These are phyloP conservation scores for Coccinonectria pachysandricola DNA, from an alignment of 2,329 filamentous ascomycete species.

Conservation along the genomic window DNA sequence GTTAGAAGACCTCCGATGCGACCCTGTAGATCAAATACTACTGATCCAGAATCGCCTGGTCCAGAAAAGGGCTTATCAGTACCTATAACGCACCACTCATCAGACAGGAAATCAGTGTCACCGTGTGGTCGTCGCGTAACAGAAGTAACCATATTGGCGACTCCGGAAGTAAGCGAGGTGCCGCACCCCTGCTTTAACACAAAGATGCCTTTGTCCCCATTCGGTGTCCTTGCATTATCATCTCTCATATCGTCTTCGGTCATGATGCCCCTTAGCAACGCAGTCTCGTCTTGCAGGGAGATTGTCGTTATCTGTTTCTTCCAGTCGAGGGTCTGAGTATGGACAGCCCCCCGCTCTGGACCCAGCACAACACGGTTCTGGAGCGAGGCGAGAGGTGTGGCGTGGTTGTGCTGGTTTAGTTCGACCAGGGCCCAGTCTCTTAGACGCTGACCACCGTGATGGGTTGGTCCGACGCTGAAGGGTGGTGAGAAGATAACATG, in stretches of 20 bases:
- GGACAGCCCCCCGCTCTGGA: too few species aligned
- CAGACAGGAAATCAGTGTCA: background rate
- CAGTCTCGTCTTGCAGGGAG: too few species aligned
- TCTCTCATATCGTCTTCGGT: slow-evolving; percentile 1
- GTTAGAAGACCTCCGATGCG: slow-evolving; percentile 2
- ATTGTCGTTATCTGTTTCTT: too few species aligned
- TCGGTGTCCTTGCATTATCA: background rate
- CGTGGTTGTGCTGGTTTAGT: slow-evolving; percentile 3
- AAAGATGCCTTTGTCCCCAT: too few species aligned
- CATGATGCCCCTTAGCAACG: background rate
- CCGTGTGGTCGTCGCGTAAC: background rate
- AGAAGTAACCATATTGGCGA: slow-evolving; percentile 2
- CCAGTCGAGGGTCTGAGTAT: too few species aligned
- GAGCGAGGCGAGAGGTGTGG: background rate
- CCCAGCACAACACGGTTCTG: too few species aligned
- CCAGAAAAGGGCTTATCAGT: background rate
- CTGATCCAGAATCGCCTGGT: slow-evolving; percentile 1
- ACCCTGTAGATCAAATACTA: slow-evolving; percentile 1
- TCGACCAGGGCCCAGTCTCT: slow-evolving; percentile 7
- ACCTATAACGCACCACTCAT: slow-evolving; percentile 6
- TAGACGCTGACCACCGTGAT: background rate
- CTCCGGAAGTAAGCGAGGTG: background rate
- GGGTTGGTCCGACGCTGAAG: background rate
- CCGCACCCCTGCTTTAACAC: slow-evolving; percentile 1
- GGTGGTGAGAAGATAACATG: slow-evolving; percentile 3